Evolutionary conservation across 352 stramenopile genomes (phyloP), one percentile per base, ranked within the genome.

Genomic region (Globisporangium alternatum): DNA sequence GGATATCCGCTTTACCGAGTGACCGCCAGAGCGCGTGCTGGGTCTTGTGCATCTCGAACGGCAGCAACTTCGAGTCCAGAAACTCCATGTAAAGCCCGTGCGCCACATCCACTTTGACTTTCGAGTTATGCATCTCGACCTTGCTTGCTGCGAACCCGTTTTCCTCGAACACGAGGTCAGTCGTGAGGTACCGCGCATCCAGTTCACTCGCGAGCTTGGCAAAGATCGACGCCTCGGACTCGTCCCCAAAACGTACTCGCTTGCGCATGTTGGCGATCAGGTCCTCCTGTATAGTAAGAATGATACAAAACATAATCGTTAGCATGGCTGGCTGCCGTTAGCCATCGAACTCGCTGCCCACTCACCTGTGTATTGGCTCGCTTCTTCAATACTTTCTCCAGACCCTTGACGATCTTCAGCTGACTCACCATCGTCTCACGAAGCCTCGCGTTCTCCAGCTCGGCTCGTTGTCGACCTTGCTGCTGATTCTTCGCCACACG

Each of bases 381-480:
- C 55, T 64, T 68, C 15, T 44, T 52, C 9, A 70, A 31, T 12
- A 66, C 43, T 19, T 54, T 58, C 47, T 67, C 65, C 1, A 67
- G 25, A 5, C 60, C 66, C 21, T 62, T 60, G 39, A 56, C 59
- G 31, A 66, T 47, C 22, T 56, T 59, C 17, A 70, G 54, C 60
- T 70, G 58, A 5, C 54, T 66, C 30, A 70, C 65, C 1, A 75
- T 48, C 60, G 68, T 68, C 41, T 63, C 31, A 15, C 37, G 31
- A 25, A 60, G 33, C 33, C 35, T 60, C 22, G 31, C 53, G 13
- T 60, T 60, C 31, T 60, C 53, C 31, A 47, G n/a, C 31, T 60
- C 53, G 13, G 37, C 37, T 19, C 31, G 53, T 7, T 60, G 53
- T 9, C 53, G n/a, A 5, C 48, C 6, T 21, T 55, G 48, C 25